Evolutionary conservation across 148 eudicot species (phyloP).

Genomic region (Cornus suecica): DNA sequence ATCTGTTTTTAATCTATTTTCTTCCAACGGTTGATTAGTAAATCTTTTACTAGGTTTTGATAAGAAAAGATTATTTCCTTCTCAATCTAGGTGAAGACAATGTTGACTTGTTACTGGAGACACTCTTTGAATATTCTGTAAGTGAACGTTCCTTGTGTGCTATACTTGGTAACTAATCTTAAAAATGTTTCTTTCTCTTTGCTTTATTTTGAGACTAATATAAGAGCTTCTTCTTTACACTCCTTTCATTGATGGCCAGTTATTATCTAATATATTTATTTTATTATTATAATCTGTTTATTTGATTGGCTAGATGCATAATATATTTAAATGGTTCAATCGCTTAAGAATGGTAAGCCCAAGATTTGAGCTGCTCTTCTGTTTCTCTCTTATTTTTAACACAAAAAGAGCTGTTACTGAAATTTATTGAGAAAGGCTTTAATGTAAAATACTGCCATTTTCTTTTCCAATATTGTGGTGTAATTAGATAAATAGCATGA

Average conservation of each 20-base stretch:
- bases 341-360: not conserved
- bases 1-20: not conserved
- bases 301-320: not conserved
- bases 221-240: no score
- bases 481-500: no score
- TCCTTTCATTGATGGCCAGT: not conserved
- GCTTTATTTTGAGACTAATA: not conserved
- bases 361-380: not conserved
- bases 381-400: not conserved
- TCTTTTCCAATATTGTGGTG: not conserved
- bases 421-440: not conserved
- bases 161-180: not conserved
- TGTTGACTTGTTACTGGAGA: constrained; percentile 67
- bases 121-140: constrained; percentile 73
- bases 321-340: not conserved
- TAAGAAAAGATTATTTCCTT: constrained; percentile 3
- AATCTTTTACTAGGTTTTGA: constrained; percentile 5
- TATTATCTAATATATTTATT: not conserved
- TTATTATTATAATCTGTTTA: not conserved
- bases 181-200: not conserved
- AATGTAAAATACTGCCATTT: not conserved
- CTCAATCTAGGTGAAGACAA: constrained; percentile 64
- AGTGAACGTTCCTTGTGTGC: constrained; percentile 25
- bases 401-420: not conserved
- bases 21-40: constrained; percentile 1